Evolutionary conservation across 202 grass and related monocot genomes (phyloP).

Genomic region (Hordeum pubiflorum): DNA sequence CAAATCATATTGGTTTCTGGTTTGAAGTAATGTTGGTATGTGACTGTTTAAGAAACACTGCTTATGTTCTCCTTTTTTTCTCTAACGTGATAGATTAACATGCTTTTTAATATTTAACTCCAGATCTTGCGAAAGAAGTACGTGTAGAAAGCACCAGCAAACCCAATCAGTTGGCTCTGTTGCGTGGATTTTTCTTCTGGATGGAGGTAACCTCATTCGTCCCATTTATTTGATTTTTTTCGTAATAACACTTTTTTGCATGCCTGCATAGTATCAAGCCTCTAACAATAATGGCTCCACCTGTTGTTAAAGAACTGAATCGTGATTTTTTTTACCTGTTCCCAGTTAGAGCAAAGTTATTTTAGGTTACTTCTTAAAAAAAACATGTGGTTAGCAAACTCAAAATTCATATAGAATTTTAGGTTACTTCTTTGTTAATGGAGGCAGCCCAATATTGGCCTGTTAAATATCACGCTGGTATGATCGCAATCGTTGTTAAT

Average conservation of each 20-base stretch:
- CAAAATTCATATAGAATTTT: background rate
- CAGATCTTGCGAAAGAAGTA: slow-evolving; percentile 43
- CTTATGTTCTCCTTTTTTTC: background rate
- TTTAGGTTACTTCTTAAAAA: background rate
- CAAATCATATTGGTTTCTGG: background rate
- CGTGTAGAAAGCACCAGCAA: background rate
- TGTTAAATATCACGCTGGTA: background rate
- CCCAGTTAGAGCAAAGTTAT: background rate
- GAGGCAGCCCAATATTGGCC: background rate
- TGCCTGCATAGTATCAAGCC: background rate
- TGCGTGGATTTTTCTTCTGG: slow-evolving; percentile 73
- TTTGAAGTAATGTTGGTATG: background rate
- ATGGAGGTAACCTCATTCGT: slow-evolving; percentile 40
- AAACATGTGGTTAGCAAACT: no score
- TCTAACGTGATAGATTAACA: background rate
- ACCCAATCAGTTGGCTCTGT: slow-evolving; percentile 33
- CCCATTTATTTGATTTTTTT: background rate
- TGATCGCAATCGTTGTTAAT: background rate
- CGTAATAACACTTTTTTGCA: background rate
- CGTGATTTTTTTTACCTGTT: background rate
- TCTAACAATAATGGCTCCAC: background rate
- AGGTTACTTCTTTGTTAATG: background rate
- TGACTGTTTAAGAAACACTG: background rate
- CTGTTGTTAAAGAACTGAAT: background rate
- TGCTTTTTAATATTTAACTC: slow-evolving; percentile 25